Percentiles rank a stretch among this genome's conserved stretches.
Conservation (phyloP, 2,329 filamentous ascomycete genomes). For the Venturia effusa region DNA sequence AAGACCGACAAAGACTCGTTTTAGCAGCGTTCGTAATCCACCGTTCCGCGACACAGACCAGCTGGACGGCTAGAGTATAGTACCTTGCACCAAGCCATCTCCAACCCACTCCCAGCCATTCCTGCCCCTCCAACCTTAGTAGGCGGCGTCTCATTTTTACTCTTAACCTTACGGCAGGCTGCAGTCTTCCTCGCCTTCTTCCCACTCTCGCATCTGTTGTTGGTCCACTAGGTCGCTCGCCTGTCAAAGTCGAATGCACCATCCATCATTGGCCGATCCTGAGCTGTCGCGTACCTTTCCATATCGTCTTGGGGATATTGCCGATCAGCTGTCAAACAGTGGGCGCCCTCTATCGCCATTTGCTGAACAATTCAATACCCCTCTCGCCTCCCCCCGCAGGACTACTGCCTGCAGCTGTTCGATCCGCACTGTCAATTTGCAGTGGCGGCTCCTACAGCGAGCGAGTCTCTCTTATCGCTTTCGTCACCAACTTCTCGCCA, state of each 20-base stretch:
- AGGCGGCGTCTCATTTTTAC: background rate
- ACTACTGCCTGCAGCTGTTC: slow-evolving; percentile 2
- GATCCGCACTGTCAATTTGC: background rate
- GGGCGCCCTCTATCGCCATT: background rate
- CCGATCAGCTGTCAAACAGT: slow-evolving; percentile 4
- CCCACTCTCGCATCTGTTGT: background rate
- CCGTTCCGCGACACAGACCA: background rate
- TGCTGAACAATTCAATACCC: background rate
- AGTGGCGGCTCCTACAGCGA: slow-evolving; percentile 5
- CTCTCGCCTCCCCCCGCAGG: background rate
- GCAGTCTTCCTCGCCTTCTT: background rate
- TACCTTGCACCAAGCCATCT: background rate
- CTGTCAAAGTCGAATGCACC: background rate
- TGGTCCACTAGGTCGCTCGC: background rate
- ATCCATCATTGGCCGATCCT: background rate
- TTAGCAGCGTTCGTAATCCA: background rate
- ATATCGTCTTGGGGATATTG: background rate
- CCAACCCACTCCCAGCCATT: slow-evolving; percentile 1
- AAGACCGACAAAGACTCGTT: background rate
- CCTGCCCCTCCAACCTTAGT: background rate
- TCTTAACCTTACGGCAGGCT: background rate
- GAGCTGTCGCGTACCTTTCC: background rate
- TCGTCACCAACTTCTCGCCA: slow-evolving; percentile 1
- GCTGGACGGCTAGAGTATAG: no score
- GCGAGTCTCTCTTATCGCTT: background rate